Evolutionary conservation across 345 rosid species (phyloP).

Genomic region (Melaleuca quinquenervia): DNA sequence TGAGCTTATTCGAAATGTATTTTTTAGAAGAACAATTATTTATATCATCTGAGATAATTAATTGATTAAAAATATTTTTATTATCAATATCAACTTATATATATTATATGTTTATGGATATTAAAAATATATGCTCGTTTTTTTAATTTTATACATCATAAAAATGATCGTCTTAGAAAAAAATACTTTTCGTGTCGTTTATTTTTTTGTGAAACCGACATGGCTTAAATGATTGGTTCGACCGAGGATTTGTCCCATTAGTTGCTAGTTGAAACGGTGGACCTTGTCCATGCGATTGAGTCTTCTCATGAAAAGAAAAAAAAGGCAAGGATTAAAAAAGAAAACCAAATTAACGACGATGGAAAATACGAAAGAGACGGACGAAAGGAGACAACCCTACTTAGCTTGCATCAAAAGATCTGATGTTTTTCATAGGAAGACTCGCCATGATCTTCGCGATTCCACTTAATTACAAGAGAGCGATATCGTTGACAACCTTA

Average conservation of each 20-base stretch:
- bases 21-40: background rate
- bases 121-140: background rate
- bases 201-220: background rate
- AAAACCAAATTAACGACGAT: too few relatives aligned
- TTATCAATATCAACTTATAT: background rate
- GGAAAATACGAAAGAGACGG: background rate
- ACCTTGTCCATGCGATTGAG: background rate
- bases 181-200: background rate
- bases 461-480: background rate
- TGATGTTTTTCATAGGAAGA: background rate
- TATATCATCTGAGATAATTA: background rate
- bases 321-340: too few relatives aligned
- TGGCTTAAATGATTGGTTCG: background rate
- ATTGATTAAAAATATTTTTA: background rate
- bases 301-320: background rate
- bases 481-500: background rate
- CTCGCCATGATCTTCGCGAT: background rate
- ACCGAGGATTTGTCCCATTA: background rate
- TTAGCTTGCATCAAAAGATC: background rate
- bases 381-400: background rate
- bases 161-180: too few relatives aligned
- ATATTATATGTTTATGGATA: background rate
- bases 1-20: background rate
- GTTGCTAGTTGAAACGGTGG: background rate
- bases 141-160: too few relatives aligned